Conservation (phyloP, 495 filamentous ascomycete species). For the Oleoguttula mirabilis region DNA sequence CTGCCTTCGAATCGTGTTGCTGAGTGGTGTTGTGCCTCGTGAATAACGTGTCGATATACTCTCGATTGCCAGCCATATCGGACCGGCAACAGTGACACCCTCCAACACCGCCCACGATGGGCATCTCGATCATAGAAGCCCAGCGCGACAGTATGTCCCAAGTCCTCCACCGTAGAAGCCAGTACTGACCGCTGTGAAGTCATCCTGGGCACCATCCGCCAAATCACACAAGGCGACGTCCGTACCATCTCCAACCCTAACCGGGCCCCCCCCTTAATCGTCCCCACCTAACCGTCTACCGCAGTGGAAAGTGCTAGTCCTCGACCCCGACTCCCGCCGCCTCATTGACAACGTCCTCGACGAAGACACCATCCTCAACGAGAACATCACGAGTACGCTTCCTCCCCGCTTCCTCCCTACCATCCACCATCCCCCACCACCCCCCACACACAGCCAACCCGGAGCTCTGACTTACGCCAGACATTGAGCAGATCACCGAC, state of each 20-base stretch:
- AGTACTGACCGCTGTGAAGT: too few relatives aligned
- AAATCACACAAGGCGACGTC: constrained; percentile 49
- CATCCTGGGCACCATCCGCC: constrained; percentile 46
- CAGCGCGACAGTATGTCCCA: constrained; percentile 31
- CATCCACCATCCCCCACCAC: not conserved
- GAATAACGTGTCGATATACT: too few relatives aligned
- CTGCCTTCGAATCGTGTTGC: too few relatives aligned
- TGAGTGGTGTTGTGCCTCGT: too few relatives aligned
- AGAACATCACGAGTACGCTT: constrained; percentile 76
- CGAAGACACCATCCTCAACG: constrained; percentile 89
- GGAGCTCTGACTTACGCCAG: constrained; percentile 39
- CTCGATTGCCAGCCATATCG: too few relatives aligned
- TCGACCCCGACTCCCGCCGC: constrained; percentile 67
- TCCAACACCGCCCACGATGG: constrained; percentile 23
- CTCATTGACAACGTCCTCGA: constrained; percentile 78
- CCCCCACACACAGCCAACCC: not conserved
- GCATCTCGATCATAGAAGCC: constrained; percentile 30
- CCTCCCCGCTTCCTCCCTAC: not conserved
- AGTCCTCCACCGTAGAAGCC: too few relatives aligned
- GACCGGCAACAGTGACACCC: too few relatives aligned
- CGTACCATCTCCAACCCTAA: constrained; percentile 16
- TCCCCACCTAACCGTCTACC: constrained; percentile 20
- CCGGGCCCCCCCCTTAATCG: constrained; percentile 8
- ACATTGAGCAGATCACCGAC: constrained; percentile 85
- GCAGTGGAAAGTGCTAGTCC: constrained; percentile 91